Conservation (phyloP, 2,329 filamentous ascomycete genomes). For the Alternaria gaisen region DNA sequence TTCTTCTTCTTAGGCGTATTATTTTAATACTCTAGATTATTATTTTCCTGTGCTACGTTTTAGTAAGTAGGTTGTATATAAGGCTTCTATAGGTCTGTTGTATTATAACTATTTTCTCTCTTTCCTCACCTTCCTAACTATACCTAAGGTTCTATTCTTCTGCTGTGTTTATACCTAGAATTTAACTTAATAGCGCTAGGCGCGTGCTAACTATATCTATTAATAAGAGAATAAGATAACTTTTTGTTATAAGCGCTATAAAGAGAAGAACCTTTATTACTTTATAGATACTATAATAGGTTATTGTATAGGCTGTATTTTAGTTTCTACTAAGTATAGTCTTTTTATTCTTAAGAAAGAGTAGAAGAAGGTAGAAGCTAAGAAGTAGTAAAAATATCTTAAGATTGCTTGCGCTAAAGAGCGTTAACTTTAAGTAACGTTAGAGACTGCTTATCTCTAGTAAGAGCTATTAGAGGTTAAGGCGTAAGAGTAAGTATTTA, state of each 20-base stretch:
- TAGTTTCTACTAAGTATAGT: neutral
- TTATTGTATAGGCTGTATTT: neutral
- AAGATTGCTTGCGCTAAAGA: neutral
- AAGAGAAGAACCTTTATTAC: neutral
- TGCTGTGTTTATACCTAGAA: neutral
- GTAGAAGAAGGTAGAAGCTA: neutral
- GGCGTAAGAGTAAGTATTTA: no score
- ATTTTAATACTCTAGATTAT: no score
- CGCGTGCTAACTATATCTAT: neutral
- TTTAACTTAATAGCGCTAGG: neutral
- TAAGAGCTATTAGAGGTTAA: no score
- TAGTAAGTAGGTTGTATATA: no score
- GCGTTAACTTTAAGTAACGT: no score
- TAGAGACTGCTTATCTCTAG: no score
- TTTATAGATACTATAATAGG: neutral
- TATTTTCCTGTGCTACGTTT: no score
- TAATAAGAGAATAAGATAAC: neutral
- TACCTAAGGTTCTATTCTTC: neutral
- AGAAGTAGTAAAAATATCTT: neutral
- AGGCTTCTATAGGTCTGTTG: no score
- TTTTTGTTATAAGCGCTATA: neutral
- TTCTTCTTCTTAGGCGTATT: neutral
- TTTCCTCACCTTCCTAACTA: conserved; percentile 1
- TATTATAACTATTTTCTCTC: no score
- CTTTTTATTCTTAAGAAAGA: neutral